These are phyloP conservation scores for Grigorovia transvaalensis DNA, from an alignment of 805 yeast genomes.

Conservation along the genomic window DNA sequence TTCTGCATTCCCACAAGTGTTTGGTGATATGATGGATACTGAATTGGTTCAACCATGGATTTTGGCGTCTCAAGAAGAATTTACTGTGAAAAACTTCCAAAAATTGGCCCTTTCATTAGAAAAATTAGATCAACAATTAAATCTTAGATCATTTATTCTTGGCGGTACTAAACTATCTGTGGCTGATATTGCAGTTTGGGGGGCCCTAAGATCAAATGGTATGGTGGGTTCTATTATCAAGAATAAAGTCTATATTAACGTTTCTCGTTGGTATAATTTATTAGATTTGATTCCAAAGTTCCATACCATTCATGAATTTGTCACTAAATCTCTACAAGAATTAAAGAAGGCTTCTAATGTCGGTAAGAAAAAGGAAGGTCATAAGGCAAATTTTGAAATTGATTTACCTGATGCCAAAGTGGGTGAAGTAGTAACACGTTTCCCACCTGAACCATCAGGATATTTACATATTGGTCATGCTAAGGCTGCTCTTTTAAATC, in stretches of 20 bases:
- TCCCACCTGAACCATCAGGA: conserved; percentile 99
- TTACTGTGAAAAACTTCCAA: conserved; percentile 80
- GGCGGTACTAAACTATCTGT: conserved; percentile 53
- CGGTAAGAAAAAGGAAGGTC: conserved; percentile 69
- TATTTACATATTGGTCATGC: conserved; percentile 97
- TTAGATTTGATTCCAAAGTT: conserved; percentile 58
- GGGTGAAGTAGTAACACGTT: conserved; percentile 96
- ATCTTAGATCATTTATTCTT: conserved; percentile 68
- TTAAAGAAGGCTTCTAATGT: conserved; percentile 58
- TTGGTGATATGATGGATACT: conserved; percentile 15
- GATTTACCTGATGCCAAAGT: conserved; percentile 83
- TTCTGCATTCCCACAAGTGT: conserved; percentile 39
- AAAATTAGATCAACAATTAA: conserved; percentile 69
- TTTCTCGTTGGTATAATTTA: conserved; percentile 87
- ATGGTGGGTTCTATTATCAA: conserved; percentile 86
- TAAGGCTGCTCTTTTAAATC: conserved; percentile 93
- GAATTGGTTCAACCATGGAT: conserved; percentile 50
- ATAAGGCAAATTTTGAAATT: conserved; percentile 92
- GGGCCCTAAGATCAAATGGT: conserved; percentile 85
- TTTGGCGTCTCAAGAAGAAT: conserved; percentile 55
- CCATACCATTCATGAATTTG: conserved; percentile 56
- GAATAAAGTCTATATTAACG: conserved; percentile 71
- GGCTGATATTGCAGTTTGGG: conserved; percentile 89
- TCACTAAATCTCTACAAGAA: conserved; percentile 62
- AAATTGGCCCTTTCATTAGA: conserved; percentile 69